Percentiles rank a stretch among this genome's conserved stretches.
Conservation (phyloP, 768 basidiomycete genomes). For the Russula sp. region DNA sequence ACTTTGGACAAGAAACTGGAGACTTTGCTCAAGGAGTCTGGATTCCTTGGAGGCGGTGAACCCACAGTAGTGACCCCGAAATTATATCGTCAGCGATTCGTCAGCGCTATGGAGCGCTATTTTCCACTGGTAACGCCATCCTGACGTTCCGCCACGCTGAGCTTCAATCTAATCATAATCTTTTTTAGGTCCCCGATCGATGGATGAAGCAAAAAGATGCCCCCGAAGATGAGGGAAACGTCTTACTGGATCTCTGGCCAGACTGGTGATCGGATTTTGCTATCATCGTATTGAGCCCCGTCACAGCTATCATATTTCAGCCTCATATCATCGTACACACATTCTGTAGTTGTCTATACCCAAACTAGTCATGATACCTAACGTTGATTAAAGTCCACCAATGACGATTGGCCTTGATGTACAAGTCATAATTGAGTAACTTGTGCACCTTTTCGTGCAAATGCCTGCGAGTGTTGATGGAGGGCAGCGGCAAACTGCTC, state of each 20-base stretch:
- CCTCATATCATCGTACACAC: constrained; percentile 3
- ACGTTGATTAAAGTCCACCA: constrained; percentile 5
- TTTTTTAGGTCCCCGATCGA: constrained; percentile 71
- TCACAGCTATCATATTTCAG: constrained; percentile 10
- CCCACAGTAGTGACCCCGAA: constrained; percentile 97
- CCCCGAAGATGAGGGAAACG: constrained; percentile 66
- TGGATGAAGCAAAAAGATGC: constrained; percentile 87
- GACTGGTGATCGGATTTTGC: constrained; percentile 37
- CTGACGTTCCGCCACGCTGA: background rate
- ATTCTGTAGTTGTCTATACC: constrained; percentile 24
- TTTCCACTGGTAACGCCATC: constrained; percentile 68
- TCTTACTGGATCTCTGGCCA: constrained; percentile 41
- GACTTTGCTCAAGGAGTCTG: constrained; percentile 96
- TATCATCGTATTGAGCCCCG: background rate
- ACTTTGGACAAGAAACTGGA: constrained; percentile 99
- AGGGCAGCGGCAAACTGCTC: constrained; percentile 63
- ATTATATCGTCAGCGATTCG: constrained; percentile 86
- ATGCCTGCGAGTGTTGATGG: constrained; percentile 52
- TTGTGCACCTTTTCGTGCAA: constrained; percentile 45
- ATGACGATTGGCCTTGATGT: background rate
- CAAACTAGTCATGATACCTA: constrained; percentile 19
- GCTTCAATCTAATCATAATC: constrained; percentile 16
- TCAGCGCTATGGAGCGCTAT: constrained; percentile 86
- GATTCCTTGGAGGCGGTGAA: constrained; percentile 87
- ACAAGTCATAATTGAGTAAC: constrained; percentile 35